phyloP scores from a whole-genome alignment of 192 early-diverging fungal genomes.

The Gryganskiella cystojenkinii region DNA sequence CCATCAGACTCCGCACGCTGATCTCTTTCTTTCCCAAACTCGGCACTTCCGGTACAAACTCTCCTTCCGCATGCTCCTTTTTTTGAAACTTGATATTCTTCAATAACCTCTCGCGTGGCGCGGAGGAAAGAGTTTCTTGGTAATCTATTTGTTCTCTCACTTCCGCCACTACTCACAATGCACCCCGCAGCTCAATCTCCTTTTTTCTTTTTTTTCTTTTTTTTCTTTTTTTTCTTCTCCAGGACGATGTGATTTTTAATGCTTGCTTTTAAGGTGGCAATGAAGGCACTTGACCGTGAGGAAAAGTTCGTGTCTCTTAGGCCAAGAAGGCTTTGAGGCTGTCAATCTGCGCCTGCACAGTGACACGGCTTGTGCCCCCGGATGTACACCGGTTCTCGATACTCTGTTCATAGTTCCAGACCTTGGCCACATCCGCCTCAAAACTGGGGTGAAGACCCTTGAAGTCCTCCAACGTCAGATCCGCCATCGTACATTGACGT shows the following conservation, averaged over 20 bases:
- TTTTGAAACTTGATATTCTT: too few species aligned
- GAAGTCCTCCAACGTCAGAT: conserved; percentile 84
- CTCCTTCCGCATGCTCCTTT: too few species aligned
- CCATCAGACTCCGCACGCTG: too few species aligned
- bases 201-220: neutral
- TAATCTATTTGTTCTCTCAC: neutral
- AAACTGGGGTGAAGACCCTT: conserved; percentile 88
- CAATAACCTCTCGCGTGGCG: too few species aligned
- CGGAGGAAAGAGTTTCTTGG: too few species aligned
- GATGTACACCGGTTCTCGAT: conserved; percentile 89
- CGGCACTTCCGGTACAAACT: too few species aligned
- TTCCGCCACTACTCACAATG: neutral
- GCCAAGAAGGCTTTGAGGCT: conserved; percentile 64
- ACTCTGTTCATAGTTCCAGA: conserved; percentile 94
- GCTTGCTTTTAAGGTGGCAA: neutral
- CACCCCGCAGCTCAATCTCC: neutral
- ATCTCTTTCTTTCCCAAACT: too few species aligned
- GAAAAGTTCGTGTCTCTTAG: too few species aligned
- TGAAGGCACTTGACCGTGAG: too few species aligned
- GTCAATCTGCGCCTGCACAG: conserved; percentile 86
- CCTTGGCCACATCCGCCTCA: conserved; percentile 79
- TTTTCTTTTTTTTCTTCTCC: neutral
- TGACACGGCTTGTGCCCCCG: conserved; percentile 88
- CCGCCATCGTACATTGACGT: conserved; percentile 73
- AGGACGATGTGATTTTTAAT: neutral